Base-by-base conservation (phyloP, 1,284 basidiomycete species). In the Hemileccinum hortonii region DNA sequence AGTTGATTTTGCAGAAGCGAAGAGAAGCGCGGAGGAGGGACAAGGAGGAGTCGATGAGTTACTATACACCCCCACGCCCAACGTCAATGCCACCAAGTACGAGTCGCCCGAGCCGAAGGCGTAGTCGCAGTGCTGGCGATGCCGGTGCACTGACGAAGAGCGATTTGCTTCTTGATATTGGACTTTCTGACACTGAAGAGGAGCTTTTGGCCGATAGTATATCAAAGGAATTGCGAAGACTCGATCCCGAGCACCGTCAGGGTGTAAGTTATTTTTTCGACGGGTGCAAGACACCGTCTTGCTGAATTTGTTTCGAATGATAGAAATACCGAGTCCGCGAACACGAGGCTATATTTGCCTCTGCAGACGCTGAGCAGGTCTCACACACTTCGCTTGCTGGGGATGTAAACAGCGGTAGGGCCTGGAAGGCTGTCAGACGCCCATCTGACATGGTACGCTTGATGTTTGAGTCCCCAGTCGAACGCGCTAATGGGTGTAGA, bases 361-460 rank as follows among this genome's bases (percentile, higher is more conserved):
- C 87, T 15, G 85, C 87, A 12, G 87, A 88, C 44, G 67, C 69
- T 14, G 85, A 89, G 55, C 78, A 81, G 54, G 75, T 92, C 38
- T 78, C 83, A 4, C 90, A 92, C 67, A 76, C 83, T 62, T 73
- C 76, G 44, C 74, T 76, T 29, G 86, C 88, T 38, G 92, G 92
- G 16, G 93, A 95, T 67, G 75, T 94, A 24, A 86, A 93, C 61
- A 73, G 75, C 35, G 89, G 90, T 8, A 87, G 83, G 64, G 94
- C 94, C 2, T 98, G 96, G 95, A 82, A 86, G 63, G 79, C 86
- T 29, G 84, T 98, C 39, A 82, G 92, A 53, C 75, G 94, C 24
- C 93, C 94, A 5, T 95, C 92, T 9, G 94, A 98, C 66, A 94
- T 98, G 87, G 92, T 93, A 59, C 52, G 80, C 72, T 35, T n/a